Percentiles rank a stretch among this genome's conserved stretches.
Conservation (phyloP, 192 early-diverging fungal genomes). For the Coemansia sp. region DNA sequence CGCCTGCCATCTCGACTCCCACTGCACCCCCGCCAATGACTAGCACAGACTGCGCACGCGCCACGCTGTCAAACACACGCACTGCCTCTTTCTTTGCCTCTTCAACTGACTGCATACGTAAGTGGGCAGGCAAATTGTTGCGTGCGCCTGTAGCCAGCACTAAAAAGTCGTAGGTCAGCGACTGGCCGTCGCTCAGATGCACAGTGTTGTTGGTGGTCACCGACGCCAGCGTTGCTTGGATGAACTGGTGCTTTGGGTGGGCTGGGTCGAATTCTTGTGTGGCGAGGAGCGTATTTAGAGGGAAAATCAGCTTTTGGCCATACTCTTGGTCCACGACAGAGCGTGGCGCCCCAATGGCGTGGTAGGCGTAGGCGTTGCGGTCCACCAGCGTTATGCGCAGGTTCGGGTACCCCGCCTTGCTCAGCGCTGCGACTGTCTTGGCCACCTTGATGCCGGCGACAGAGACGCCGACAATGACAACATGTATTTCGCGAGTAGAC, state of each 20-base stretch:
- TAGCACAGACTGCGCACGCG: constrained; percentile 51
- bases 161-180: constrained; percentile 63
- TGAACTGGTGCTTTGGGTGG: constrained; percentile 36
- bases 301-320: constrained; percentile 51
- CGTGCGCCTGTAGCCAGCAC: constrained; percentile 62
- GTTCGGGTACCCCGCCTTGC: constrained; percentile 22
- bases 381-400: constrained; percentile 56
- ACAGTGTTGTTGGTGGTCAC: constrained; percentile 41
- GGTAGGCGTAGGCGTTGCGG: constrained; percentile 51
- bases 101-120: constrained; percentile 15
- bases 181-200: constrained; percentile 49
- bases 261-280: constrained; percentile 11
- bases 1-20: constrained; percentile 59
- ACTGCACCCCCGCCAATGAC: constrained; percentile 70
- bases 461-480: constrained; percentile 56
- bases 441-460: constrained; percentile 49
- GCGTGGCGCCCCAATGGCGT: constrained; percentile 54
- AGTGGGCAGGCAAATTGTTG: constrained; percentile 55
- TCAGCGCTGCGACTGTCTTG: constrained; percentile 30
- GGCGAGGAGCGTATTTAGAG: constrained; percentile 40
- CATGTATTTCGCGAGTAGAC: constrained; percentile 39
- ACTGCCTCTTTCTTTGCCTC: constrained; percentile 34
- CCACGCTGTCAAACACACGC: constrained; percentile 42
- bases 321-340: constrained; percentile 52
- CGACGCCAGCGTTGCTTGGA: constrained; percentile 50